Percentiles rank a stretch among this genome's conserved stretches.
Conservation (phyloP, 768 basidiomycete genomes). For the Stropharia rugosoannulata region DNA sequence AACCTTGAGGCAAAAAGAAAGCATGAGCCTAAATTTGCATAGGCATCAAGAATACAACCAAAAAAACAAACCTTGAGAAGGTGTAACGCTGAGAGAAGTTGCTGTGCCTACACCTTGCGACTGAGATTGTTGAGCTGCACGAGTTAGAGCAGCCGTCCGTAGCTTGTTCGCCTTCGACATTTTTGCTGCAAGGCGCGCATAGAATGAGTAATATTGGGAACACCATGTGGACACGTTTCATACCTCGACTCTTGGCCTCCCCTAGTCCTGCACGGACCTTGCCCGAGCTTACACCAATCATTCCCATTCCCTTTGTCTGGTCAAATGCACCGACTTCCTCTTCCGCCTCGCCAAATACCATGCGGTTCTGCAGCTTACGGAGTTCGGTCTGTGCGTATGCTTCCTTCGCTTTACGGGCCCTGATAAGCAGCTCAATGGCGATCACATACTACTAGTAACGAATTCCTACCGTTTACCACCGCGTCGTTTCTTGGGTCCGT, state of each 20-base stretch:
- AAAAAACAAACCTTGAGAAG: conserved; percentile 85
- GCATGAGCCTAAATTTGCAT: neutral
- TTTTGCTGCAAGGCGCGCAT: conserved; percentile 62
- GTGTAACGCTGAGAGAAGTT: conserved; percentile 92
- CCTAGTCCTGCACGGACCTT: conserved; percentile 87
- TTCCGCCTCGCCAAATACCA: conserved; percentile 94
- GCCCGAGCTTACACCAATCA: conserved; percentile 88
- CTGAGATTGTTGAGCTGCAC: conserved; percentile 56
- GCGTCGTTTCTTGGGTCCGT: conserved; percentile 92
- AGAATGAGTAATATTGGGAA: neutral
- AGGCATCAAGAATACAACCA: conserved; percentile 1
- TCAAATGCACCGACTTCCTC: conserved; percentile 96
- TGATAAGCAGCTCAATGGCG: conserved; percentile 26
- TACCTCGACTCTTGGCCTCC: conserved; percentile 91
- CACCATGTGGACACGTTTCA: conserved; percentile 19
- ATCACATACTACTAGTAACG: neutral
- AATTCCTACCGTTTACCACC: conserved; percentile 82
- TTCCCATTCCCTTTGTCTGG: conserved; percentile 96
- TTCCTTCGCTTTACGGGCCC: conserved; percentile 97
- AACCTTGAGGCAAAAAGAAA: conserved; percentile 46
- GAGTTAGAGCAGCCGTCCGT: conserved; percentile 79
- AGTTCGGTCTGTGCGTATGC: conserved; percentile 96
- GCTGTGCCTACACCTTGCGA: conserved; percentile 77
- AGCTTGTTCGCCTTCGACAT: conserved; percentile 93
- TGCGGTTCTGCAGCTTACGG: conserved; percentile 94